These are phyloP conservation scores for Daldinia loculata DNA, from an alignment of 495 filamentous ascomycete genomes.

Conservation along the genomic window DNA sequence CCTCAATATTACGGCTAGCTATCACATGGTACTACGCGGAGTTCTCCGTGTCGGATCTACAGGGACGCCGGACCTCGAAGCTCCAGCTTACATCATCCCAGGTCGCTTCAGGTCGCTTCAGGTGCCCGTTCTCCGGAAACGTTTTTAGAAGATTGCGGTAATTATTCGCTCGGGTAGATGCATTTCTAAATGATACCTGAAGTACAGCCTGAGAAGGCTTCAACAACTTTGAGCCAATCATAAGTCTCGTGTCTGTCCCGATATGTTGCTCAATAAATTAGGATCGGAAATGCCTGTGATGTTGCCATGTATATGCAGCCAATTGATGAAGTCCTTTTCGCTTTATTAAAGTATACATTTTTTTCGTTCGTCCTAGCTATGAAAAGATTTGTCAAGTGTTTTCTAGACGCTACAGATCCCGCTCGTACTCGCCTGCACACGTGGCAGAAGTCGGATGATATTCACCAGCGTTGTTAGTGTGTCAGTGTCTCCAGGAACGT, in stretches of 20 bases:
- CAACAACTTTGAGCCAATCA: constrained; percentile 37
- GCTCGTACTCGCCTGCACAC: constrained; percentile 36
- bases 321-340: constrained; percentile 33
- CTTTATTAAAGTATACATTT: constrained; percentile 24
- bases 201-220: constrained; percentile 41
- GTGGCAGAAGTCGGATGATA: constrained; percentile 38
- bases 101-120: constrained; percentile 10
- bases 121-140: constrained; percentile 27
- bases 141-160: constrained; percentile 28
- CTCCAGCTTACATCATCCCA: constrained; percentile 13
- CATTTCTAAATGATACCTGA: constrained; percentile 40
- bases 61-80: constrained; percentile 25
- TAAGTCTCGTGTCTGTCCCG: constrained; percentile 34
- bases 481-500: constrained; percentile 27
- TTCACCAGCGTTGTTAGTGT: constrained; percentile 21
- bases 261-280: constrained; percentile 41
- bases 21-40: constrained; percentile 17
- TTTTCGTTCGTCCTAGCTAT: constrained; percentile 26
- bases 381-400: constrained; percentile 41
- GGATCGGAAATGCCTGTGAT: constrained; percentile 37
- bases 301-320: constrained; percentile 40
- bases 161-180: constrained; percentile 41
- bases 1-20: constrained; percentile 10
- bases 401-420: constrained; percentile 19
- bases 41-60: constrained; percentile 21